phyloP scores from a whole-genome alignment of 768 basidiomycete species.

The Boletales sp. region DNA sequence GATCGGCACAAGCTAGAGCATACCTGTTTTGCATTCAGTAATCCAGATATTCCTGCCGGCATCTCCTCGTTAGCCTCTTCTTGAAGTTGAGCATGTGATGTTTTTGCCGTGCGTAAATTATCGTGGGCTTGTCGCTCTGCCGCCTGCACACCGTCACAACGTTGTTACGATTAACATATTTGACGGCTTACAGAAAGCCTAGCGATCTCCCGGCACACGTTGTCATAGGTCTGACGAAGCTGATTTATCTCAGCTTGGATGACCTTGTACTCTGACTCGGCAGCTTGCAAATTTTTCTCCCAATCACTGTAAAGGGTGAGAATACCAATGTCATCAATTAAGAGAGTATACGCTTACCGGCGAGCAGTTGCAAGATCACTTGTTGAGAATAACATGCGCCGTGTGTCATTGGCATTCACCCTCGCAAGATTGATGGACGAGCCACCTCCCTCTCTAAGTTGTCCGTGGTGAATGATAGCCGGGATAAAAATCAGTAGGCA shows the following conservation, averaged over 20 bases:
- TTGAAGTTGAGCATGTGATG: constrained; percentile 40
- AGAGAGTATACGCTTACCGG: constrained; percentile 33
- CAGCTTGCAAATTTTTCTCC: constrained; percentile 35
- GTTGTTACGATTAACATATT: neutral
- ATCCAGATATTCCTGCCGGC: constrained; percentile 56
- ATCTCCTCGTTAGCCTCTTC: constrained; percentile 66
- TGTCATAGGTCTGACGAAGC: constrained; percentile 29
- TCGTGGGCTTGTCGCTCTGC: constrained; percentile 22
- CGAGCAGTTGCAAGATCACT: constrained; percentile 48
- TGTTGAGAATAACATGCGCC: constrained; percentile 51
- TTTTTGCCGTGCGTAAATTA: constrained; percentile 33
- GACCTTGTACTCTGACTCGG: constrained; percentile 36
- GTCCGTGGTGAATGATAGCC: neutral
- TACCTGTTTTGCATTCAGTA: constrained; percentile 55
- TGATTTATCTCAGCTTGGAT: constrained; percentile 26
- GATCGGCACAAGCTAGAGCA: constrained; percentile 11
- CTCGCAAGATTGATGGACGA: constrained; percentile 40
- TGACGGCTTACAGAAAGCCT: constrained; percentile 32
- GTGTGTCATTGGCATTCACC: constrained; percentile 32
- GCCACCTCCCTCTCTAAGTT: constrained; percentile 64
- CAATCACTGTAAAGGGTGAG: constrained; percentile 39
- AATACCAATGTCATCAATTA: neutral
- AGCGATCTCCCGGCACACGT: constrained; percentile 28
- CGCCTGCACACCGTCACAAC: constrained; percentile 6
- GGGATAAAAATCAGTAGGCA: constrained; percentile 7